Evolutionary conservation across 2,329 filamentous ascomycete species (phyloP), one percentile per base, ranked within the genome.

Genomic region (Talaromyces sp.): DNA sequence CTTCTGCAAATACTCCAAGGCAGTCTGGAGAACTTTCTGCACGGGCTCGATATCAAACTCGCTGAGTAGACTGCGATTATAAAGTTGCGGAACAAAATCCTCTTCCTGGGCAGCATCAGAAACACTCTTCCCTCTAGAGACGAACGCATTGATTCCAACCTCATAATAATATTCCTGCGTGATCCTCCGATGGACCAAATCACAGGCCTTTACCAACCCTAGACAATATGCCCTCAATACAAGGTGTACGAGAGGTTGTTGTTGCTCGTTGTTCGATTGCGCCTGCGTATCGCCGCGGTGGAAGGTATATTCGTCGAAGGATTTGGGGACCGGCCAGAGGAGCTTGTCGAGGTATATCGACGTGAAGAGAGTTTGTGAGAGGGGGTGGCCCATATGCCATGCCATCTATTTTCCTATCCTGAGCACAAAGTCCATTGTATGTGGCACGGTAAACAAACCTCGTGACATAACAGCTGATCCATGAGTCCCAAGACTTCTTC

Each of bases 381-480:
- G 85, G 1, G 95, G 93, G 73, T 97, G 93, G n/a, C 96, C 95
- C 71, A 92, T 88, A 75, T 98, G 93, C 93, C 96, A 99, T 68
- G 93, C 92, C 87, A 97, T 96, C 89, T 95, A 72, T 53, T 66
- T 15, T 13, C 17, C n/a, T 15, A 19, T 54, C 40, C 19, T 67
- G 47, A 63, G 56, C 47, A 40, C 47, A 40, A 4, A 54, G 22
- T 40, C 47, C 53, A 56, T 36, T 8, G n/a, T 10, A 45, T 17
- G n/a, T 17, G 7, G 51, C 59, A 38, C 38, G 45, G 34, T 56
- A 36, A 36, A 70, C 78, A 58, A 73, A 93, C 92, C 85, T 98
- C 95, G 63, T 94, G 89, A 74, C 90, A 95, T 22, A 97, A 82
- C 38, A 99, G 81, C 76, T 97, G 91, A 74, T 99, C 95, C 81